Conservation (phyloP, 176 grass and related monocot species). For the Aegilops bicornis region DNA sequence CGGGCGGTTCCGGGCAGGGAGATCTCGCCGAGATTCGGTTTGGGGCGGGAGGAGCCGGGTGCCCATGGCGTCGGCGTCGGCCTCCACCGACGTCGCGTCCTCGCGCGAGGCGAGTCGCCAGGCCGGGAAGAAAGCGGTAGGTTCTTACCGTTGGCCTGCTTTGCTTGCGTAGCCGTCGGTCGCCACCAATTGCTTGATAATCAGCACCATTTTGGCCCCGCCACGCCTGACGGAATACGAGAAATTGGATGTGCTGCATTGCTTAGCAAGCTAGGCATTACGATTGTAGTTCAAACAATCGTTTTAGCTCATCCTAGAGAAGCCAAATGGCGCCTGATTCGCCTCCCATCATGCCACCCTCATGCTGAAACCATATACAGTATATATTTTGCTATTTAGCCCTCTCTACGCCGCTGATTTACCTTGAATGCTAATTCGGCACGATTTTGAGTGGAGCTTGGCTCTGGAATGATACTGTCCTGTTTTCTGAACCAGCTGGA, state of each 20-base stretch:
- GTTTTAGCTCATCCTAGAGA: background rate
- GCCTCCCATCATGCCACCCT: background rate
- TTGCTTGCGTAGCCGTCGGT: background rate
- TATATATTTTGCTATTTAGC: background rate
- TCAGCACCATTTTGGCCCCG: background rate
- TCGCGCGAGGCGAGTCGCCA: conserved; percentile 84
- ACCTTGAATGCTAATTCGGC: background rate
- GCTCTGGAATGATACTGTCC: conserved; percentile 14
- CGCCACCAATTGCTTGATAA: background rate
- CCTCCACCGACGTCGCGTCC: conserved; percentile 29
- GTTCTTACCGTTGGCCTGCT: background rate
- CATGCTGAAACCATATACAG: background rate
- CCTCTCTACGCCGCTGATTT: background rate
- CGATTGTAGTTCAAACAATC: background rate
- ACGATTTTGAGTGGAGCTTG: background rate
- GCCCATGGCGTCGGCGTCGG: conserved; percentile 71
- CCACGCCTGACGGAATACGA: background rate
- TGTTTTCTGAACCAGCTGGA: conserved; percentile 74
- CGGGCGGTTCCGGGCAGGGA: conserved; percentile 4
- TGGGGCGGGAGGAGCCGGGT: conserved; percentile 32
- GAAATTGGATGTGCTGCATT: background rate
- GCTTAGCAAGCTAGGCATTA: background rate
- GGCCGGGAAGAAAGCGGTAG: conserved; percentile 93
- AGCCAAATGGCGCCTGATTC: conserved; percentile 16
- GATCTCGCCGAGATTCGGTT: conserved; percentile 38